Evolutionary conservation across 805 yeast species (phyloP).

Genomic region (Teunomyces aglyptinius): DNA sequence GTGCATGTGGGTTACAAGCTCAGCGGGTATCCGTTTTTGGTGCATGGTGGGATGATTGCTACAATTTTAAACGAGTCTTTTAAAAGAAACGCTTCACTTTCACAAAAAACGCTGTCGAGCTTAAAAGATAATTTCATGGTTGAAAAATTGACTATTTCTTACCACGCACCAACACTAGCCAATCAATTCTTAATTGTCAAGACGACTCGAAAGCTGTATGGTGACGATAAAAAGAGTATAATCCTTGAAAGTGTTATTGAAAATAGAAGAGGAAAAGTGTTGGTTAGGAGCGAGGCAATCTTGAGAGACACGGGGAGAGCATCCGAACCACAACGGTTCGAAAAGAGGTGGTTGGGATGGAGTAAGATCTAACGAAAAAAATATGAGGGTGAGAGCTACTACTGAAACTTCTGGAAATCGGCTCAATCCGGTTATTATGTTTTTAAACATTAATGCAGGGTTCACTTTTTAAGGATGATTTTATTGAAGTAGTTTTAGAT

Average conservation of each 20-base stretch:
- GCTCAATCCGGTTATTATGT: not conserved
- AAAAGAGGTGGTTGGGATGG: not conserved
- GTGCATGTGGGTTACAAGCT: slow-evolving; percentile 75
- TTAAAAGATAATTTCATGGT: slow-evolving; percentile 43
- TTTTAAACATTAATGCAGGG: not conserved
- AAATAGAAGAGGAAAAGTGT: slow-evolving; percentile 47
- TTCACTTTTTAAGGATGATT: not conserved
- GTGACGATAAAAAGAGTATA: slow-evolving; percentile 32
- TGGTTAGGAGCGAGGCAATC: slow-evolving; percentile 58
- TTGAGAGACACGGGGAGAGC: slow-evolving; percentile 40
- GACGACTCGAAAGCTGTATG: slow-evolving; percentile 36
- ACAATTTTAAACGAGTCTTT: slow-evolving; percentile 76
- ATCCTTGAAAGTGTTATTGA: slow-evolving; percentile 53
- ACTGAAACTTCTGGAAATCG: not conserved
- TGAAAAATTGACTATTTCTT: slow-evolving; percentile 47
- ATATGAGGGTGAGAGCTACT: not conserved
- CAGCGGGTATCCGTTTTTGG: slow-evolving; percentile 83
- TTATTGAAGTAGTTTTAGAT: not conserved
- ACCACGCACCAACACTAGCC: slow-evolving; percentile 73
- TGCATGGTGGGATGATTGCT: slow-evolving; percentile 88
- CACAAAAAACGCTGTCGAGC: slow-evolving; percentile 27
- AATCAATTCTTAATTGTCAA: slow-evolving; percentile 71
- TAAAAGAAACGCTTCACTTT: slow-evolving; percentile 51
- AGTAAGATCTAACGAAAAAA: not conserved
- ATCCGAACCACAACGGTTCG: slow-evolving; percentile 1